Percentiles rank a stretch among this genome's conserved stretches.
phyloP scores from a whole-genome alignment of 768 basidiomycete genomes.

The Dendrothele bispora region DNA sequence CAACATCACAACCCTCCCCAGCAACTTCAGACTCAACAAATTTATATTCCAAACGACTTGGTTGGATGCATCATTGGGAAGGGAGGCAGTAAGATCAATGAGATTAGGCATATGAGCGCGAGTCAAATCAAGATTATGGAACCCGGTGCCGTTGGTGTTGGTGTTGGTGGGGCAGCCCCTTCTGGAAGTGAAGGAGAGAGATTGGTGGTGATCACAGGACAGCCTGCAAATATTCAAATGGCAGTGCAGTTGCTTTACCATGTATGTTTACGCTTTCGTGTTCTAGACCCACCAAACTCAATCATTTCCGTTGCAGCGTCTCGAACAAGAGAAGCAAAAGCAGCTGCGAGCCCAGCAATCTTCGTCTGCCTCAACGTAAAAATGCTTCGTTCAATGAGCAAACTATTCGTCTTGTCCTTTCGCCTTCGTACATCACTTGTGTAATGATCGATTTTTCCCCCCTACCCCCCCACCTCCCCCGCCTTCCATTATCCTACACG shows the following conservation, averaged over 20 bases:
- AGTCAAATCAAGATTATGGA: conserved; percentile 99
- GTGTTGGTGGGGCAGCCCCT: conserved; percentile 65
- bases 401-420: no score
- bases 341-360: conserved; percentile 50
- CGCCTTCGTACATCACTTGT: no score
- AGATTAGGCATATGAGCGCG: conserved; percentile 92
- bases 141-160: conserved; percentile 77
- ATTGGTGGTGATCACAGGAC: conserved; percentile 96
- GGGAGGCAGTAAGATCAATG: conserved; percentile 97
- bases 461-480: no score
- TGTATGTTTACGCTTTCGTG: conserved; percentile 41
- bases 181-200: conserved; percentile 84
- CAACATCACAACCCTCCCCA: conserved; percentile 61
- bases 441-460: no score
- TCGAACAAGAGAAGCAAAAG: conserved; percentile 91
- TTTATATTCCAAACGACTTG: conserved; percentile 96
- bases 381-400: no score
- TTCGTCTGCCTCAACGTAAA: no score
- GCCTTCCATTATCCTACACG: no score
- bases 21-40: conserved; percentile 93
- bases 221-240: conserved; percentile 92
- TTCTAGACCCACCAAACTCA: neutral
- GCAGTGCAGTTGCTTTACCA: conserved; percentile 91
- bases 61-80: conserved; percentile 99
- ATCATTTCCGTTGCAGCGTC: conserved; percentile 47